Conservation (phyloP, 2,329 filamentous ascomycete species). For the Aspergillus calidoustus region DNA sequence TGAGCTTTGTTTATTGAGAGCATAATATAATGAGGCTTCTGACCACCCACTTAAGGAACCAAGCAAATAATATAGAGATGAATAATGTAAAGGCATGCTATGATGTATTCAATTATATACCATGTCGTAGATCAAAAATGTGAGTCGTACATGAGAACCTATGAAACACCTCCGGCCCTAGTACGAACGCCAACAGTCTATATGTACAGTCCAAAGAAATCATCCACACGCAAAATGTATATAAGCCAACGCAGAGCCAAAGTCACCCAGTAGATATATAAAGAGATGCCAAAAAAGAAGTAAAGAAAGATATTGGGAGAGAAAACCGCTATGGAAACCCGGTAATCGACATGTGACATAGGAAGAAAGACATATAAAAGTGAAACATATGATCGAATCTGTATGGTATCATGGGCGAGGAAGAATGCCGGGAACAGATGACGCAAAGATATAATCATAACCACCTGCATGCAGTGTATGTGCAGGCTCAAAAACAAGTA, state of each 20-base stretch:
- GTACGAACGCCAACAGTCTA: constrained; percentile 22
- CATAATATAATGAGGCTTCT: not conserved
- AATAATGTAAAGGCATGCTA: not conserved
- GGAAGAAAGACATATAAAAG: not conserved
- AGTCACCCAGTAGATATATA: not conserved
- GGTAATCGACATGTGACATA: constrained; percentile 1
- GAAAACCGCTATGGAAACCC: not conserved
- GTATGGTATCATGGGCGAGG: constrained; percentile 10
- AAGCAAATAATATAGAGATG: not conserved
- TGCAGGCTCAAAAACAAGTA: not conserved
- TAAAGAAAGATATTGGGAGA: not conserved
- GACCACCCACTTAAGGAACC: not conserved
- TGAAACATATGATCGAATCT: constrained; percentile 5
- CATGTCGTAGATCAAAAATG: constrained; percentile 15
- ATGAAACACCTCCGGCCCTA: constrained; percentile 1
- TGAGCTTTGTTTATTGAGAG: not conserved
- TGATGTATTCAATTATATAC: not conserved
- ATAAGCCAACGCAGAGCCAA: not conserved
- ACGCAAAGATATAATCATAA: not conserved
- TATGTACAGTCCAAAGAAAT: constrained; percentile 14
- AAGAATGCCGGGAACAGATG: not conserved
- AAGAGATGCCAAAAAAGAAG: not conserved
- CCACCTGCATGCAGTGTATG: constrained; percentile 12
- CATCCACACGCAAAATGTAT: not conserved
- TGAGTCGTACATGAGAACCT: constrained; percentile 13